Conservation (phyloP, 805 yeast species). For the Zygoascus ofunaensis region DNA sequence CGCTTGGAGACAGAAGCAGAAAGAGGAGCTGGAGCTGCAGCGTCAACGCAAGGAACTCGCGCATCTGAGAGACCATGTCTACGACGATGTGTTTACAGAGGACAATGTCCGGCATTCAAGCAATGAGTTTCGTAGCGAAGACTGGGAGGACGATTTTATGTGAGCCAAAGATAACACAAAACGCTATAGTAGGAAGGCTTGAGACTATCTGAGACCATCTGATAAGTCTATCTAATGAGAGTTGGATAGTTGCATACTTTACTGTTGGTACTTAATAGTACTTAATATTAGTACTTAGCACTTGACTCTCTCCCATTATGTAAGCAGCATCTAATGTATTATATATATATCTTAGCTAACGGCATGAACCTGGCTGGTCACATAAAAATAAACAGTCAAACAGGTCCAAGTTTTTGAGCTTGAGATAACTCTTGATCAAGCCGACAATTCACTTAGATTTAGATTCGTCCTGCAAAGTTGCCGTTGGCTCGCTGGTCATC, state of each 20-base stretch:
- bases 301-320: background rate
- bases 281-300: no score
- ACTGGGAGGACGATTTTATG: constrained; percentile 53
- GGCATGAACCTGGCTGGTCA: no score
- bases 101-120: constrained; percentile 36
- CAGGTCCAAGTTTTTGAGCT: no score
- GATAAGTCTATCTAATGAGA: no score
- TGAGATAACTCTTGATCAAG: no score
- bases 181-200: no score
- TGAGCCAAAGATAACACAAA: constrained; percentile 21
- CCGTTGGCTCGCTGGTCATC: constrained; percentile 41
- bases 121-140: constrained; percentile 42
- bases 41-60: constrained; percentile 24
- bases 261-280: no score
- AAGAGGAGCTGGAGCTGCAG: constrained; percentile 32
- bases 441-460: no score
- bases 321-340: background rate
- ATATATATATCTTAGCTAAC: background rate
- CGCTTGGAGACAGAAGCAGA: constrained; percentile 32
- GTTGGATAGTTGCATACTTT: no score
- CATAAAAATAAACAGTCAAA: no score
- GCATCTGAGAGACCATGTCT: constrained; percentile 33
- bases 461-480: constrained; percentile 39
- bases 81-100: constrained; percentile 42
- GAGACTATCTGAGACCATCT: no score